Base-by-base conservation (phyloP, 1,139 yeast genomes). In the Kodamaea plutei region DNA sequence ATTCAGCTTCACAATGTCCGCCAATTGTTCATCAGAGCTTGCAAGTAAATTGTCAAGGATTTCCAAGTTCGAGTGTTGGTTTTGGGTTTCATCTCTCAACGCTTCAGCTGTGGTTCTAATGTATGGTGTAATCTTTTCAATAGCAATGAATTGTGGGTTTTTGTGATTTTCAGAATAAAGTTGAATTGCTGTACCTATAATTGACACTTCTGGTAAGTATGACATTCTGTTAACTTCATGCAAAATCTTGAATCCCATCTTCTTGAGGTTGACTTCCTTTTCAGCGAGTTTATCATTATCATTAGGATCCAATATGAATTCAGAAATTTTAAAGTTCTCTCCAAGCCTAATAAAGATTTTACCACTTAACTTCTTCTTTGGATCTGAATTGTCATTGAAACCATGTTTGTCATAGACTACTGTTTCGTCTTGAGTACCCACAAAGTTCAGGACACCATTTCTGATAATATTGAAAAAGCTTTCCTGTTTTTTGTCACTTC, bases 401-500 rank as follows among this genome's bases (percentile, higher is more conserved):
- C 60, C 63, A 8, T 43, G 29, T 12, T 29, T 26, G 29, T 35
- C 42, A 20, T 24, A 38, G 4, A 33, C 23, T 9, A 27, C 30
- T 5, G 35, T 28, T 13, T 37, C 36, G 10, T 29, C 34, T 4
- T 28, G 20, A 2, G 30, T 15, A 1, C 36, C 35, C 11, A 54
- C 33, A 23, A 67, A 44, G 25, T 62, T 58, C 15, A 50, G 45
- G 4, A 58, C 40, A 8, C 73, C 73, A 35, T 59, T 64, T 9
- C 53, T 52, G 25, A 67, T 36, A 22, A 67, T 66, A 20, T 52
- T 55, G 16, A 48, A 26, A 26, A 63, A 61, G 43, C 70, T 62
- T 41, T 69, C 75, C 41, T 68, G 71, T 26, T 66, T 66, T 49
- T 78, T 78, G 45, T 77, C 83, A 34, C 64, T 62, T 12, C 84